Conservation (phyloP, 352 stramenopile genomes). For the Pelagophyceae sp. region DNA sequence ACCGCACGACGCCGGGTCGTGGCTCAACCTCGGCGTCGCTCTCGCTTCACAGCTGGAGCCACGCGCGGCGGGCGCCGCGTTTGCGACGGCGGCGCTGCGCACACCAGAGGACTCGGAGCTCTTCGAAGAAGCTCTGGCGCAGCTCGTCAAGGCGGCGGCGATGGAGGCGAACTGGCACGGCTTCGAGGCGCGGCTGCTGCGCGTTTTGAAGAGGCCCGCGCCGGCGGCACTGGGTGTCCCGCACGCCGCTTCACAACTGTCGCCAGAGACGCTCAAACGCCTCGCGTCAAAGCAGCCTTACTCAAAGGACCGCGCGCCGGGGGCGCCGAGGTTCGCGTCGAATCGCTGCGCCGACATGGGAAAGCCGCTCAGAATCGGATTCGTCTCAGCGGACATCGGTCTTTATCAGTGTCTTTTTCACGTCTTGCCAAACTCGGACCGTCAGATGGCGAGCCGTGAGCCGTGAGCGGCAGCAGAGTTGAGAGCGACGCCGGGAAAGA, state of each 20-base stretch:
- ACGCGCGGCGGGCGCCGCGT: conserved; percentile 39
- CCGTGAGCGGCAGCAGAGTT: too few relatives aligned
- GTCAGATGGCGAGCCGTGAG: too few relatives aligned
- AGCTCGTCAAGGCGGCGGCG: conserved; percentile 54
- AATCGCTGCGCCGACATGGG: conserved; percentile 24
- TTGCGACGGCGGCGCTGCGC: conserved; percentile 48
- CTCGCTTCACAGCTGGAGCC: conserved; percentile 53
- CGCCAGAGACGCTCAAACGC: background rate
- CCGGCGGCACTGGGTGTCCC: background rate
- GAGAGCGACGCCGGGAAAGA: too few relatives aligned
- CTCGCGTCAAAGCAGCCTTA: background rate
- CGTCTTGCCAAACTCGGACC: too few relatives aligned
- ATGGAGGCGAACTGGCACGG: conserved; percentile 60
- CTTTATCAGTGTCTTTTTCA: too few relatives aligned
- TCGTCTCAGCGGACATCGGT: conserved; percentile 65
- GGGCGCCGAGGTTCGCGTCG: too few relatives aligned
- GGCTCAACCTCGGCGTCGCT: conserved; percentile 58
- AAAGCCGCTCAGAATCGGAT: conserved; percentile 44
- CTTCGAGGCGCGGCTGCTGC: conserved; percentile 32
- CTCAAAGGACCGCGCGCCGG: background rate
- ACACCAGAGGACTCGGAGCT: conserved; percentile 27
- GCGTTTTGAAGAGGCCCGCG: background rate
- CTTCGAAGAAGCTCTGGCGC: conserved; percentile 36
- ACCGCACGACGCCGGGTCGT: conserved; percentile 44
- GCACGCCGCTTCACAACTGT: background rate